These are phyloP conservation scores for Chlamydomonas incerta DNA, from an alignment of 139 green algal species.

Conservation along the genomic window DNA sequence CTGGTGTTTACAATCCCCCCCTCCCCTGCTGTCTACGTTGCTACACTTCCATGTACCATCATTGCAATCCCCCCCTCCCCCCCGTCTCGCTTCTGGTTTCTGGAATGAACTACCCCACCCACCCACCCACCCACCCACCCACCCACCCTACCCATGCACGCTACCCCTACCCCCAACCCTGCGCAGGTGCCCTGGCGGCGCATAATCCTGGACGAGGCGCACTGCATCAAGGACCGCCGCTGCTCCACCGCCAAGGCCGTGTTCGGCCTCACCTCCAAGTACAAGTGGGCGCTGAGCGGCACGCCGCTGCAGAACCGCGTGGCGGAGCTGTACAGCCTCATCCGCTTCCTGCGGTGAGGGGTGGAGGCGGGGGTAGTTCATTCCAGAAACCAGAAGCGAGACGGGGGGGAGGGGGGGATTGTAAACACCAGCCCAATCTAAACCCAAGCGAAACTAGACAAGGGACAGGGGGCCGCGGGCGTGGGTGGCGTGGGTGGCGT, in stretches of 20 bases:
- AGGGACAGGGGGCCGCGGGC: no score
- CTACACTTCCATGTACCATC: no score
- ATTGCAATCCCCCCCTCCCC: not conserved
- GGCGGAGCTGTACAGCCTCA: slow-evolving; percentile 93
- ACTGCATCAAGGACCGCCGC: slow-evolving; percentile 91
- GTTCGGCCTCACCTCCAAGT: slow-evolving; percentile 79
- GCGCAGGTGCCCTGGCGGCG: slow-evolving; percentile 85
- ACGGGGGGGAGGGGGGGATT: no score
- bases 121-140: not conserved
- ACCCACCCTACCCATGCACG: not conserved
- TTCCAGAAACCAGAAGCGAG: no score
- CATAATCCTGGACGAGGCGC: slow-evolving; percentile 91
- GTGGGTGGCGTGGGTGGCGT: no score
- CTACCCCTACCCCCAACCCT: not conserved
- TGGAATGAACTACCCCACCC: not conserved
- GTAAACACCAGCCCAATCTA: no score
- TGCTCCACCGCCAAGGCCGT: slow-evolving; percentile 88
- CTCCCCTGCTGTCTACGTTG: no score
- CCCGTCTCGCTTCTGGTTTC: not conserved
- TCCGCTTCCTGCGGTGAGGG: slow-evolving; percentile 84
- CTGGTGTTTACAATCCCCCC: no score
- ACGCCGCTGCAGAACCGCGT: slow-evolving; percentile 93
- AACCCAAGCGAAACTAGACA: no score
- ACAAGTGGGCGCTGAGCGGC: slow-evolving; percentile 88
- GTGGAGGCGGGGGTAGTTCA: no score